Conservation (phyloP, 805 yeast genomes). For the Ogataea salicorniae region DNA sequence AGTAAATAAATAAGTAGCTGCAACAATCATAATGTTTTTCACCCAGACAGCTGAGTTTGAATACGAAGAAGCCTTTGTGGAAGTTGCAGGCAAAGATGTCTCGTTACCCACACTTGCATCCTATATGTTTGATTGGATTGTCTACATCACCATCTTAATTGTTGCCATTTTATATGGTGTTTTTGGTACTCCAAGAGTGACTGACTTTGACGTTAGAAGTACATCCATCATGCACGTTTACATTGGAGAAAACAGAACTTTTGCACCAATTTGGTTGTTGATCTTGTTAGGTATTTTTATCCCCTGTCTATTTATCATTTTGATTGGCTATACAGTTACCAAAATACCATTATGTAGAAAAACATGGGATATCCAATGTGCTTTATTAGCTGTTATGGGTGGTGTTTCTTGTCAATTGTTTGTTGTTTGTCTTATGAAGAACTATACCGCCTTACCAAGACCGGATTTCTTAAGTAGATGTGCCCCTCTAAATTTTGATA, state of each 20-base stretch:
- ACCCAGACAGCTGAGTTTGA: conserved; percentile 17
- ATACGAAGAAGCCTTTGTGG: conserved; percentile 24
- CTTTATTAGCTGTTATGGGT: conserved; percentile 33
- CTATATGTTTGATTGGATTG: conserved; percentile 30
- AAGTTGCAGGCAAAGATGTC: conserved; percentile 19
- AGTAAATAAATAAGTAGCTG: neutral
- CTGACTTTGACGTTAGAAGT: conserved; percentile 37
- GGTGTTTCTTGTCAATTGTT: conserved; percentile 34
- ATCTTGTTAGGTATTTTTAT: conserved; percentile 26
- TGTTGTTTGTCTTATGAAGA: conserved; percentile 41
- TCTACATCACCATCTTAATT: conserved; percentile 21
- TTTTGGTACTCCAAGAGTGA: conserved; percentile 32
- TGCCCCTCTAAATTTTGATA: conserved; percentile 31
- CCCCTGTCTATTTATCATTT: conserved; percentile 30
- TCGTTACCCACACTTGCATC: conserved; percentile 27
- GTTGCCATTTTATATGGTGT: conserved; percentile 30
- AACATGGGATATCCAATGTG: conserved; percentile 39
- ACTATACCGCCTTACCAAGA: conserved; percentile 42
- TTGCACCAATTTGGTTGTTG: conserved; percentile 30
- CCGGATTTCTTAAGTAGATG: conserved; percentile 53
- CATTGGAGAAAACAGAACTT: conserved; percentile 30
- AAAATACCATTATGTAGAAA: conserved; percentile 20
- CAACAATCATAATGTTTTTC: conserved; percentile 8
- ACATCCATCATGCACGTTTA: conserved; percentile 30
- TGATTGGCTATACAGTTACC: conserved; percentile 17